These are phyloP conservation scores for Brassica cretica DNA, from an alignment of 345 rosid species.

Conservation along the genomic window DNA sequence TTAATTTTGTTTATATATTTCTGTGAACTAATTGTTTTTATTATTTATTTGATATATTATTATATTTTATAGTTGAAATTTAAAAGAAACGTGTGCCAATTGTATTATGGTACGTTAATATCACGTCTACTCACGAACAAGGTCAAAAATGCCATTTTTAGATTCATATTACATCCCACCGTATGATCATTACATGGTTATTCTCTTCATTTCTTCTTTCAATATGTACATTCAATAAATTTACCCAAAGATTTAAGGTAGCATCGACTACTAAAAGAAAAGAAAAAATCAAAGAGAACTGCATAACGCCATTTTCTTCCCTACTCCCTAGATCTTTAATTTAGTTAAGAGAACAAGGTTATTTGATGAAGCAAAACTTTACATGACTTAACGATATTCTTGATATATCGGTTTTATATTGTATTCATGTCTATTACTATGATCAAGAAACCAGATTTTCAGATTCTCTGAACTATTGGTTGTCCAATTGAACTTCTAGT, in stretches of 20 bases:
- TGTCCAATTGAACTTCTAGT: slow-evolving; percentile 1
- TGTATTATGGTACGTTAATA: no score
- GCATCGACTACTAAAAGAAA: background rate
- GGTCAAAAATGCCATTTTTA: no score
- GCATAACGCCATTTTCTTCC: background rate
- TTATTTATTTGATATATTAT: no score
- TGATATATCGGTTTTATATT: background rate
- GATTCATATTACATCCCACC: no score
- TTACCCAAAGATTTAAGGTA: background rate
- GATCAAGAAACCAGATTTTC: background rate
- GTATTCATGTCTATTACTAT: background rate
- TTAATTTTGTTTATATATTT: no score
- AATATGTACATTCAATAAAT: no score
- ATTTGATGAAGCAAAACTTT: background rate
- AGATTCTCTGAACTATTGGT: background rate
- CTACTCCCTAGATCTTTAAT: background rate
- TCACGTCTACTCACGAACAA: no score
- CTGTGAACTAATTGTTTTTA: no score
- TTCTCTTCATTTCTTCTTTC: no score
- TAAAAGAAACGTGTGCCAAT: no score
- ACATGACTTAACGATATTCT: background rate
- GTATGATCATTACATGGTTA: no score
- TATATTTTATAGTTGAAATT: no score
- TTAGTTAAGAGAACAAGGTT: background rate
- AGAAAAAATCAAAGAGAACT: background rate